Evolutionary conservation across 1,139 yeast genomes (phyloP).

Genomic region (Nakaseomyces nivariensis): DNA sequence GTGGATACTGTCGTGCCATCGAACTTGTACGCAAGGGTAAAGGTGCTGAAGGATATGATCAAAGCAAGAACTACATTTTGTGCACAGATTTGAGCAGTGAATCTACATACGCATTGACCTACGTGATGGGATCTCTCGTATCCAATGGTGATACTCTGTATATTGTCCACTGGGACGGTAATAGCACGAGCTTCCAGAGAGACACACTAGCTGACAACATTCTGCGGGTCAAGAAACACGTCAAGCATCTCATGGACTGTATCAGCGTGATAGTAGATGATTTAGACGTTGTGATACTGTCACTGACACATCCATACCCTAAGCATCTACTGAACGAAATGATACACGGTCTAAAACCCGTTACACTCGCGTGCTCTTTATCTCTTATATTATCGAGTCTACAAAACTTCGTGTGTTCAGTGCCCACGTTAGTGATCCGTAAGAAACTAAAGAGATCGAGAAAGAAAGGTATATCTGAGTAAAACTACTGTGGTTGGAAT

Average conservation of each 20-base stretch:
- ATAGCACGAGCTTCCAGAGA: slow-evolving; percentile 8
- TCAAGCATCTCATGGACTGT: slow-evolving; percentile 25
- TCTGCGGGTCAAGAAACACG: slow-evolving; percentile 14
- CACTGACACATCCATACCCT: slow-evolving; percentile 62
- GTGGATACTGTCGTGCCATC: slow-evolving; percentile 24
- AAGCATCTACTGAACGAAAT: slow-evolving; percentile 75
- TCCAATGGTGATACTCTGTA: slow-evolving; percentile 79
- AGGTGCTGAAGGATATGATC: slow-evolving; percentile 28
- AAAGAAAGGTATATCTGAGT: slow-evolving; percentile 31
- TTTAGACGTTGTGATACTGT: slow-evolving; percentile 21
- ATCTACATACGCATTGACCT: slow-evolving; percentile 75
- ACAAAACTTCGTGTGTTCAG: slow-evolving; percentile 39
- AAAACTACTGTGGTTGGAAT: neutral
- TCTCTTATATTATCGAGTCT: slow-evolving; percentile 24
- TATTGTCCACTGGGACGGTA: slow-evolving; percentile 52
- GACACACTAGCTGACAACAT: slow-evolving; percentile 14
- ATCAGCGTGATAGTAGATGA: slow-evolving; percentile 21
- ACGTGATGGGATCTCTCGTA: slow-evolving; percentile 81
- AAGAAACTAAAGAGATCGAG: slow-evolving; percentile 70
- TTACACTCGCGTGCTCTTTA: slow-evolving; percentile 56
- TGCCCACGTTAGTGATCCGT: slow-evolving; percentile 87
- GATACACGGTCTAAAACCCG: slow-evolving; percentile 74
- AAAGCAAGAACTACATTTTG: slow-evolving; percentile 48
- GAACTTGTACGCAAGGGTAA: slow-evolving; percentile 14
- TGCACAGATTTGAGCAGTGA: slow-evolving; percentile 83